phyloP scores from a whole-genome alignment of 2,329 filamentous ascomycete species.

The Podosphaera leucotricha region DNA sequence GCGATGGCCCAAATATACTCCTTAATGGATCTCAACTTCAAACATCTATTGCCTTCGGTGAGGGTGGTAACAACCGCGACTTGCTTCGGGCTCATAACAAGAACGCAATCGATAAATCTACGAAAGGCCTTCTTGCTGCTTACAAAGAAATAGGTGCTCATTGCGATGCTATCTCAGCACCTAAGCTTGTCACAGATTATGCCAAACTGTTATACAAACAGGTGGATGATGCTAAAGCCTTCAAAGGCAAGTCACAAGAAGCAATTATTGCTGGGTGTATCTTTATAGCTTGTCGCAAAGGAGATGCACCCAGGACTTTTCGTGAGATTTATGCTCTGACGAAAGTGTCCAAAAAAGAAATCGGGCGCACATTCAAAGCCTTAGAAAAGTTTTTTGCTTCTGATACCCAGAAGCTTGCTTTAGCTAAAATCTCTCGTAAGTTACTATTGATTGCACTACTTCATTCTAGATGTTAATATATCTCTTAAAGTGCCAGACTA shows the following conservation, averaged over 20 bases:
- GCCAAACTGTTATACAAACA: constrained; percentile 93
- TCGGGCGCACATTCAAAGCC: constrained; percentile 82
- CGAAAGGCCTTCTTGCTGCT: constrained; percentile 57
- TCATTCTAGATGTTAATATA: constrained; percentile 13
- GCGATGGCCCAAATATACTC: constrained; percentile 75
- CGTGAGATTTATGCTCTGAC: constrained; percentile 86
- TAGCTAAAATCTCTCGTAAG: constrained; percentile 23
- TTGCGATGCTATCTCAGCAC: constrained; percentile 65
- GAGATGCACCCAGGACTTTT: constrained; percentile 70
- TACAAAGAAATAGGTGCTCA: constrained; percentile 73
- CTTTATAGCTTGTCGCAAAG: constrained; percentile 89
- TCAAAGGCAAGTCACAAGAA: constrained; percentile 89
- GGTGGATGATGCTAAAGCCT: constrained; percentile 73
- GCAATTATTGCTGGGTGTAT: constrained; percentile 89
- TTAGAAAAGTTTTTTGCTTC: constrained; percentile 72
- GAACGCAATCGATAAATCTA: constrained; percentile 56
- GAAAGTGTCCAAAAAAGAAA: constrained; percentile 89
- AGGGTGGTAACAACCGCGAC: constrained; percentile 47
- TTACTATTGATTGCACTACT: constrained; percentile 9
- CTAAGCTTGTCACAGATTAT: constrained; percentile 60
- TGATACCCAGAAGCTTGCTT: constrained; percentile 36
- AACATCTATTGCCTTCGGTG: constrained; percentile 67
- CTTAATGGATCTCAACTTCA: constrained; percentile 76
- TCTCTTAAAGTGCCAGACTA: constrained; percentile 25
- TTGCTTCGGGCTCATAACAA: constrained; percentile 70